phyloP scores from a whole-genome alignment of 192 early-diverging fungal species.

The Coemansia sp. region DNA sequence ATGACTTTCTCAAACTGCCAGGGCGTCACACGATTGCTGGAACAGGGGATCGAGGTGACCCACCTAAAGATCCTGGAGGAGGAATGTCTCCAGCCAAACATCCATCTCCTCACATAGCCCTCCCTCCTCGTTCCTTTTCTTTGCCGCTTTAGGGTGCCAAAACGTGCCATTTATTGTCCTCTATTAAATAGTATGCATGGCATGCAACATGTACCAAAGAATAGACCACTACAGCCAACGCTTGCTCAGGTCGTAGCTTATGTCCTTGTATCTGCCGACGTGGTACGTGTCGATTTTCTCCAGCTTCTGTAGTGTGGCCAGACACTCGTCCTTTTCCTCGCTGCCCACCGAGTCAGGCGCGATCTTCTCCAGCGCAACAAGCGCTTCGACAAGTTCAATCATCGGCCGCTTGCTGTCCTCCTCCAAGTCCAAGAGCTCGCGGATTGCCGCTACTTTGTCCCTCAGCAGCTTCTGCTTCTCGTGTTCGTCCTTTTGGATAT shows the following conservation, averaged over 20 bases:
- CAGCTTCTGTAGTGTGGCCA: slow-evolving; percentile 22
- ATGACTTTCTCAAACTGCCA: slow-evolving; percentile 80
- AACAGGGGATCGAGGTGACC: slow-evolving; percentile 76
- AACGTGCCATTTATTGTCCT: slow-evolving; percentile 1
- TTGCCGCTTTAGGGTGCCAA: background rate
- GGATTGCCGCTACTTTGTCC: slow-evolving; percentile 35
- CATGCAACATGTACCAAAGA: background rate
- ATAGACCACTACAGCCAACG: slow-evolving; percentile 12
- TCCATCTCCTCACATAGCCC: slow-evolving; percentile 55
- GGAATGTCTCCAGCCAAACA: slow-evolving; percentile 73
- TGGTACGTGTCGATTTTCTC: slow-evolving; percentile 35
- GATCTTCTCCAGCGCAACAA: slow-evolving; percentile 28
- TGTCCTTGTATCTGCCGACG: slow-evolving; percentile 35
- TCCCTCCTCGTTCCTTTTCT: slow-evolving; percentile 3
- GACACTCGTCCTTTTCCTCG: slow-evolving; percentile 27
- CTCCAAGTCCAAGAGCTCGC: slow-evolving; percentile 55
- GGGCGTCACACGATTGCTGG: slow-evolving; percentile 70
- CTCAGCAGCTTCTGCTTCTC: slow-evolving; percentile 24
- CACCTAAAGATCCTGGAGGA: slow-evolving; percentile 78
- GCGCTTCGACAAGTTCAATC: slow-evolving; percentile 31
- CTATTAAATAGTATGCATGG: background rate
- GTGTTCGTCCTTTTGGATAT: slow-evolving; percentile 36
- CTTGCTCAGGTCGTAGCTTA: slow-evolving; percentile 18
- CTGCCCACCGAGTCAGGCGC: slow-evolving; percentile 10
- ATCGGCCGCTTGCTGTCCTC: slow-evolving; percentile 46